A percentile compares a stretch with the other conserved stretches of the same genome.
Evolutionary conservation across 1,284 basidiomycete species (phyloP).

Genomic region (Ceratobasidium papillatum): DNA sequence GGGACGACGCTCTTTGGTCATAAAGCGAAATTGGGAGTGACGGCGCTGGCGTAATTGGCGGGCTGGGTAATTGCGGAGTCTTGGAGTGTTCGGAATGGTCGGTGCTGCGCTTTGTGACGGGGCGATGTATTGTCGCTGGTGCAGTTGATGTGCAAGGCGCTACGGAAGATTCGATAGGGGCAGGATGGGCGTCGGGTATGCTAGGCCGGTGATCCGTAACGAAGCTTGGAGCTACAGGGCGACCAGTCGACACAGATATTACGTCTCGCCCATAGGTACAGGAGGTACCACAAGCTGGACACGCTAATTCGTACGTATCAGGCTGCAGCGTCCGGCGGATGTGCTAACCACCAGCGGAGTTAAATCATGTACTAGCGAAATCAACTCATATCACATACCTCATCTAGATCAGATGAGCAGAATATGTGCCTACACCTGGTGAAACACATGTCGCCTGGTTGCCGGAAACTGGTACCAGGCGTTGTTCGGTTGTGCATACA

Average conservation of each 20-base stretch:
- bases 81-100: neutral
- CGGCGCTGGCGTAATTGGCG: slow-evolving; percentile 27
- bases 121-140: neutral
- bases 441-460: slow-evolving; percentile 17
- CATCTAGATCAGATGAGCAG: slow-evolving; percentile 20
- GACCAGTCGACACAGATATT: slow-evolving; percentile 31
- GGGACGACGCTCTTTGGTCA: slow-evolving; percentile 18
- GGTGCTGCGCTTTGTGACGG: neutral
- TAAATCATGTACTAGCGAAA: neutral
- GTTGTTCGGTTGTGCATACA: slow-evolving; percentile 2
- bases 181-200: neutral
- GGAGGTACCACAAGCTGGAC: slow-evolving; percentile 13
- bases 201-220: neutral
- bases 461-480: slow-evolving; percentile 11
- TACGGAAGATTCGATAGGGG: neutral
- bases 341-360: slow-evolving; percentile 11
- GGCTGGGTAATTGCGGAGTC: slow-evolving; percentile 21
- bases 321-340: slow-evolving; percentile 20
- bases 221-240: neutral
- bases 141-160: neutral
- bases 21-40: slow-evolving; percentile 22
- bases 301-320: slow-evolving; percentile 28
- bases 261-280: slow-evolving; percentile 24
- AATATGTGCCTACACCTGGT: slow-evolving; percentile 28
- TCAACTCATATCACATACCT: slow-evolving; percentile 11